These are phyloP conservation scores for Alternaria tenuissima DNA, from an alignment of 2,329 filamentous ascomycete genomes.

Conservation along the genomic window DNA sequence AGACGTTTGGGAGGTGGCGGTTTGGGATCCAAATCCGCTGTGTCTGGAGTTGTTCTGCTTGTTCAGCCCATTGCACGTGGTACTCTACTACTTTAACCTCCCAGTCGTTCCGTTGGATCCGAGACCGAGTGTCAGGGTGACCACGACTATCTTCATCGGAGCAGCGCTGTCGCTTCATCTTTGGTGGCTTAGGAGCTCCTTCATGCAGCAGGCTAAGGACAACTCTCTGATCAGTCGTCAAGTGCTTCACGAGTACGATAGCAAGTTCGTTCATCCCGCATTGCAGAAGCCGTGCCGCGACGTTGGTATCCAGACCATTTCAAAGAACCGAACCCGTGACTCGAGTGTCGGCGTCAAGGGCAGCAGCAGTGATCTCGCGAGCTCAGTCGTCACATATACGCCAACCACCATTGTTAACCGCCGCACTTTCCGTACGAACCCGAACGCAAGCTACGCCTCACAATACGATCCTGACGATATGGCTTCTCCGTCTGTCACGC, in stretches of 20 bases:
- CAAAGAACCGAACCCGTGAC: constrained; percentile 44
- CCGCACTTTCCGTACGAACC: constrained; percentile 79
- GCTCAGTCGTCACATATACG: constrained; percentile 68
- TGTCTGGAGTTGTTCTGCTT: constrained; percentile 84
- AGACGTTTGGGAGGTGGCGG: constrained; percentile 92
- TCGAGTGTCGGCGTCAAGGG: constrained; percentile 51
- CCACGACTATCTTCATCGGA: constrained; percentile 81
- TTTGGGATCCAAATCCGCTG: constrained; percentile 93
- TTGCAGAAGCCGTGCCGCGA: constrained; percentile 82
- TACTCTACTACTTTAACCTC: constrained; percentile 88
- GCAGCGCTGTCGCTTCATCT: constrained; percentile 79
- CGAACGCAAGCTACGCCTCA: constrained; percentile 80
- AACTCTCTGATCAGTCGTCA: constrained; percentile 84
- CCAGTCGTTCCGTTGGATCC: constrained; percentile 79
- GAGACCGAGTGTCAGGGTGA: constrained; percentile 83
- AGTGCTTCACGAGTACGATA: constrained; percentile 94
- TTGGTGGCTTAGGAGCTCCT: constrained; percentile 74
- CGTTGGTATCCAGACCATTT: constrained; percentile 78
- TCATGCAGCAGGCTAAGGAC: constrained; percentile 86
- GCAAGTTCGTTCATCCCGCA: constrained; percentile 90
- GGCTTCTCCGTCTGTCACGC: constrained; percentile 23
- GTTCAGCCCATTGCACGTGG: constrained; percentile 92
- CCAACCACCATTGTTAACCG: constrained; percentile 71
- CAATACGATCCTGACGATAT: constrained; percentile 73
- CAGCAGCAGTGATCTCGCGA: constrained; percentile 53